Evolutionary conservation across 2,329 filamentous ascomycete species (phyloP), one percentile per base, ranked within the genome.

Genomic region (Eutypa lata): DNA sequence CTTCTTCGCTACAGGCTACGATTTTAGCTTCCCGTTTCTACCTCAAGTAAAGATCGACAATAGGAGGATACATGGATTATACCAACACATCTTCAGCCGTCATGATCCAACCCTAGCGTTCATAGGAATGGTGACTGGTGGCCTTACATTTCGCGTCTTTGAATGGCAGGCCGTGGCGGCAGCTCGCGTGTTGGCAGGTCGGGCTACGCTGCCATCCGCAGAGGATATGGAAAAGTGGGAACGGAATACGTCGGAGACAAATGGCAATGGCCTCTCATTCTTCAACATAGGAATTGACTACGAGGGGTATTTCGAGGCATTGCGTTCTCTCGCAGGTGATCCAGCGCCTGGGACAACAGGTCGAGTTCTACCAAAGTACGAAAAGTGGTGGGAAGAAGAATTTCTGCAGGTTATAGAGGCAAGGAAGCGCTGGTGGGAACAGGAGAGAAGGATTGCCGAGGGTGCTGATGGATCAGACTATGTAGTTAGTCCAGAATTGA

Each of bases 201-300:
- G 86, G 0, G 69, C 91, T 0, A 48, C 62, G 0, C 68, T 90
- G 1, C 87, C 88, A 1, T 62, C 75, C 0, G 61, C 65, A 1
- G 53, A 63, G 0, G 78, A 80, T 22, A 90, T 91, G 87, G 63
- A 74, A 24, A 62, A 63, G 0, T 90, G 87, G 86, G 85, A 90
- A 60, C 63, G 67, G 1, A 48, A 62, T 0, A 74, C 79, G 26
- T 82, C 87, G 75, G 61, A 31, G 2, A 38, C 48, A 35, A 47
- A 46, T 19, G 53, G 49, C n/a, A 49, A 54, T 21, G 46, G 53
- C 19, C 18, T 49, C 3, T 11, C 33, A 4, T 49, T 49, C 47
- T 49, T 37, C 31, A 37, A 49, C 10, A 49, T 49, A 19, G 47
- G n/a, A 38, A 14, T 16, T 10, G 47, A 49, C 31, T 40, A 18